Evolutionary conservation across 169 alveolate species (phyloP).

Genomic region (Cryptosporidium muris): DNA sequence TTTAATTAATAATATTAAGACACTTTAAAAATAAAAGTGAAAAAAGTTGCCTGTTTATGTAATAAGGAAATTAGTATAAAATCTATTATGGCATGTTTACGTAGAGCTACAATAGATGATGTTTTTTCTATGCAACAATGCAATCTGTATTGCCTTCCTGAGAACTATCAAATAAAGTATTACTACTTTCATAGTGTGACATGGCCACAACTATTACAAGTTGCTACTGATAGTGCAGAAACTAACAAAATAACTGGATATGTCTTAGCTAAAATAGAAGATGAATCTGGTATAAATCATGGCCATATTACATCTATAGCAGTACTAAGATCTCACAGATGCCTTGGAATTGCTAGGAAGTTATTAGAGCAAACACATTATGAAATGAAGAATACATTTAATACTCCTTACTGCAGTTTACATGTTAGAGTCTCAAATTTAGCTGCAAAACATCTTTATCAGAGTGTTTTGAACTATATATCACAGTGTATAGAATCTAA

Average conservation of each 20-base stretch:
- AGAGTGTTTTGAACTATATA: slow-evolving; percentile 80
- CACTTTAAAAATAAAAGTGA: not conserved
- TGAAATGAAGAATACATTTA: slow-evolving; percentile 81
- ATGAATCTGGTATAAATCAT: slow-evolving; percentile 74
- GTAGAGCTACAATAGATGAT: slow-evolving; percentile 83
- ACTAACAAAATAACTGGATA: slow-evolving; percentile 87
- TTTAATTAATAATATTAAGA: not conserved
- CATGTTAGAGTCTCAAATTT: slow-evolving; percentile 87
- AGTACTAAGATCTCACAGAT: slow-evolving; percentile 85
- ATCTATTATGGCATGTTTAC: slow-evolving; percentile 80
- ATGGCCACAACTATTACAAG: slow-evolving; percentile 92
- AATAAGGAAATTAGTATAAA: not conserved
- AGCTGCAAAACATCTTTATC: slow-evolving; percentile 85
- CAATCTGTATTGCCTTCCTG: slow-evolving; percentile 88
- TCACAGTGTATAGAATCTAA: slow-evolving; percentile 79
- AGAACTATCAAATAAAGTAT: slow-evolving; percentile 93
- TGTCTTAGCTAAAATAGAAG: slow-evolving; percentile 82
- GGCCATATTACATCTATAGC: slow-evolving; percentile 90
- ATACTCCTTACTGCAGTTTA: slow-evolving; percentile 81
- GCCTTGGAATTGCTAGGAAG: slow-evolving; percentile 86
- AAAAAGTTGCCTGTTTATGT: not conserved
- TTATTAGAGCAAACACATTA: slow-evolving; percentile 71
- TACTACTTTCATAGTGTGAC: slow-evolving; percentile 93
- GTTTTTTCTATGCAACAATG: slow-evolving; percentile 82
- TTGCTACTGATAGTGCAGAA: slow-evolving; percentile 77